Evolutionary conservation across 441 rosid species (phyloP).

Genomic region (Jatropha multifida): DNA sequence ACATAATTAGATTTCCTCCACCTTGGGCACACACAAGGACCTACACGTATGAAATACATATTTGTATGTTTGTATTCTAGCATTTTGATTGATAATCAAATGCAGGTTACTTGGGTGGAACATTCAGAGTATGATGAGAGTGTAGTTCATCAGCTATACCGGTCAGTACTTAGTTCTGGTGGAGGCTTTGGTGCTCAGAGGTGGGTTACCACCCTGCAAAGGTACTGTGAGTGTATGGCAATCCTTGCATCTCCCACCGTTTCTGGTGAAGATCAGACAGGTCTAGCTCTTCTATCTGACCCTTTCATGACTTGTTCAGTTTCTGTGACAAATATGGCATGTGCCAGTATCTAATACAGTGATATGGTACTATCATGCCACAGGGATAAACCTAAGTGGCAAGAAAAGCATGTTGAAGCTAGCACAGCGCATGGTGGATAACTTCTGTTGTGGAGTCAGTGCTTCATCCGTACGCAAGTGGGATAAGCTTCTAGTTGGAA

Average conservation of each 20-base stretch:
- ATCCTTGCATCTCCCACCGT: slow-evolving; percentile 53
- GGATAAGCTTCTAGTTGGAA: slow-evolving; percentile 59
- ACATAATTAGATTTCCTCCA: not conserved
- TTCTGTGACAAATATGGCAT: not conserved
- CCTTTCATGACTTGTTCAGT: not conserved
- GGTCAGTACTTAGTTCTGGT: slow-evolving; percentile 55
- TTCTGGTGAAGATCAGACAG: slow-evolving; percentile 42
- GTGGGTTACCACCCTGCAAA: slow-evolving; percentile 74
- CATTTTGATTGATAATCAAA: slow-evolving; percentile 17
- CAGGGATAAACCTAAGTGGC: slow-evolving; percentile 59
- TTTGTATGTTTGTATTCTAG: not conserved
- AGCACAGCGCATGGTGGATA: slow-evolving; percentile 74
- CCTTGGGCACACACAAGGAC: not conserved
- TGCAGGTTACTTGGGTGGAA: slow-evolving; percentile 89
- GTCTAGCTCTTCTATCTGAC: slow-evolving; percentile 21
- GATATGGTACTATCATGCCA: not conserved
- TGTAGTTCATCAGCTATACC: slow-evolving; percentile 57
- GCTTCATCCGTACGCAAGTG: slow-evolving; percentile 58
- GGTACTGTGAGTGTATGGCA: slow-evolving; percentile 70
- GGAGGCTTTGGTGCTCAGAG: slow-evolving; percentile 79
- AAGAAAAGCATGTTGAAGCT: slow-evolving; percentile 73
- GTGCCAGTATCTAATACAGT: slow-evolving; percentile 8
- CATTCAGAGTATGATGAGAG: slow-evolving; percentile 70
- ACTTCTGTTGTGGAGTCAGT: slow-evolving; percentile 72
- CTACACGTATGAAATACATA: not conserved